These are phyloP conservation scores for Lactarius trivialis DNA, from an alignment of 768 basidiomycete species.

Conservation along the genomic window DNA sequence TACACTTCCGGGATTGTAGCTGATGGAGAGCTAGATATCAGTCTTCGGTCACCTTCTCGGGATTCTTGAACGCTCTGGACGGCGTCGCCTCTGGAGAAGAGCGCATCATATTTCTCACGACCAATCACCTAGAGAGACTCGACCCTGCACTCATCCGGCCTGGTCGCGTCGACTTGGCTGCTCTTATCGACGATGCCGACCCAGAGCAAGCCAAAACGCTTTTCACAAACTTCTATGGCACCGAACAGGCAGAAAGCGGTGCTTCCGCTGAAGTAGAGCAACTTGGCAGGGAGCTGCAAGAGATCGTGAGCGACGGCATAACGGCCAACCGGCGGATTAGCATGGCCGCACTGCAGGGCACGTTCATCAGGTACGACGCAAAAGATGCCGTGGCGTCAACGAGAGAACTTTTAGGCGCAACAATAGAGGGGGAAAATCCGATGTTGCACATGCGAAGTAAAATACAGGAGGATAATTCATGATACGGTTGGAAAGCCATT, in stretches of 20 bases:
- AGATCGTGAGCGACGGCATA: conserved; percentile 49
- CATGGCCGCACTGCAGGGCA: conserved; percentile 95
- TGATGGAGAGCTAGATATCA: conserved; percentile 58
- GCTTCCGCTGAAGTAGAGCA: conserved; percentile 36
- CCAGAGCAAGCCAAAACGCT: conserved; percentile 71
- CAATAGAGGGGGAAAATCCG: conserved; percentile 2
- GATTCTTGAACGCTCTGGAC: conserved; percentile 93
- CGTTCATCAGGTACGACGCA: conserved; percentile 76
- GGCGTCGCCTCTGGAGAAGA: conserved; percentile 98
- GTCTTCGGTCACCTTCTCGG: conserved; percentile 95
- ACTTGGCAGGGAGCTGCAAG: conserved; percentile 48
- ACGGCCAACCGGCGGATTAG: conserved; percentile 57
- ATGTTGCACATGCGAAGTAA: neutral
- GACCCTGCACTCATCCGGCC: conserved; percentile 95
- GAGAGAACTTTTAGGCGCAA: conserved; percentile 35
- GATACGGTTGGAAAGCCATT: no score
- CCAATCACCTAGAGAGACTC: conserved; percentile 86
- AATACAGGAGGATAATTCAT: neutral
- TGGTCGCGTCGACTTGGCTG: conserved; percentile 84
- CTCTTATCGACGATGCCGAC: conserved; percentile 81
- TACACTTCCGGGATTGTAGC: neutral
- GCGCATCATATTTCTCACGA: conserved; percentile 98
- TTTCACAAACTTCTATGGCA: conserved; percentile 80
- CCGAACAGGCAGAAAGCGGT: conserved; percentile 28
- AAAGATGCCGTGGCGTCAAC: conserved; percentile 48